Evolutionary conservation across 768 basidiomycete genomes (phyloP).

Genomic region (Leccinum broughii): DNA sequence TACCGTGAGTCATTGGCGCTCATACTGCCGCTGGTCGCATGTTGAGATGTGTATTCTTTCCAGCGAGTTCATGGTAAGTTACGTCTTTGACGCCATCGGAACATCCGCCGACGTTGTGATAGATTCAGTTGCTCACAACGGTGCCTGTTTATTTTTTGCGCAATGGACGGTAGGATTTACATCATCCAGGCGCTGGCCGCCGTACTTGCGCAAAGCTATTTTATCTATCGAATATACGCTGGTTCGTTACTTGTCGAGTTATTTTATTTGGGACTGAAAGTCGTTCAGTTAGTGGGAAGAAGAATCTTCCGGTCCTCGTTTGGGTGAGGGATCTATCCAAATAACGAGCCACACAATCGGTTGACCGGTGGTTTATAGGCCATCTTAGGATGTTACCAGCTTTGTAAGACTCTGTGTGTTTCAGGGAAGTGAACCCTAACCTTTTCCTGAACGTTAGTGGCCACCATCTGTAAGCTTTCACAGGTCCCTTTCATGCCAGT

Average conservation of each 20-base stretch:
- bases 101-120: background rate
- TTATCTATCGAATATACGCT: conserved; percentile 14
- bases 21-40: background rate
- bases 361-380: background rate
- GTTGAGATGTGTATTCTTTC: background rate
- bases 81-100: background rate
- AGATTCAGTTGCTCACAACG: conserved; percentile 10
- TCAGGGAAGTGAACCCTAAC: background rate
- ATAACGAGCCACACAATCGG: background rate
- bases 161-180: background rate
- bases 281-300: conserved; percentile 8
- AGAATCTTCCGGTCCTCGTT: conserved; percentile 1
- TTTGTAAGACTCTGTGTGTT: conserved; percentile 4
- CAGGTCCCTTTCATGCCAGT: background rate
- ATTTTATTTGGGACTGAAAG: background rate
- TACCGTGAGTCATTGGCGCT: conserved; percentile 7
- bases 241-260: background rate
- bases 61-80: conserved; percentile 14
- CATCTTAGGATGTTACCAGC: conserved; percentile 4
- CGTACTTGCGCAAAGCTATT: conserved; percentile 10
- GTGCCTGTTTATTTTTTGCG: background rate
- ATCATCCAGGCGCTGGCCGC: conserved; percentile 5
- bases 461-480: background rate
- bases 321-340: conserved; percentile 10
- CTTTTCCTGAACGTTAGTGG: background rate